Evolutionary conservation across 2,329 filamentous ascomycete species (phyloP), one percentile per base, ranked within the genome.

Genomic region (Penicillium italicum): DNA sequence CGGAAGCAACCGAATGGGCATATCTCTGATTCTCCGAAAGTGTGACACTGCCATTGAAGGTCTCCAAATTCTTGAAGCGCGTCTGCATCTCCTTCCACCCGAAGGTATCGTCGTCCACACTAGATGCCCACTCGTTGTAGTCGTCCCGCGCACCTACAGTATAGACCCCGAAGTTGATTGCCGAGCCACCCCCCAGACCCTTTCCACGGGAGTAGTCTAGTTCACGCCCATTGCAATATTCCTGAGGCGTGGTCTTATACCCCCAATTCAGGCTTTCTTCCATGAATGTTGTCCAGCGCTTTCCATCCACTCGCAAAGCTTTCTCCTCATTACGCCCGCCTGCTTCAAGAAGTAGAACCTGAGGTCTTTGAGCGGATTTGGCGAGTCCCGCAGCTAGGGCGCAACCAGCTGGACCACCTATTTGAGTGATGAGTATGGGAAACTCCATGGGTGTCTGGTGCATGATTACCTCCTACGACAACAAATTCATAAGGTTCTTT

Each of bases 381-480:
- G 82, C 78, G 4, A 88, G 78, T 0, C 75, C 72, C 1, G 79
- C 71, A 0, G 85, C 85, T 14, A 87, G 65, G 1, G 80, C 73
- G 46, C 80, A 80, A 8, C 85, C 85, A 8, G 85, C 78, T 2
- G 85, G 81, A n/a, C 85, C 85, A 57, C 77, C 83, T 84, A 55
- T 40, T 38, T 12, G 31, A n/a, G 12, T 24, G 18, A 26, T 33
- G 5, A 43, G 18, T 5, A 14, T 30, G 24, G 16, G 40, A 20
- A 14, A 26, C 16, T 11, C 20, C 31, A 36, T 28, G 30, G 7
- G 36, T 37, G 14, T n/a, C 2, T 7, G 9, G 20, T 24, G 14
- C 4, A 40, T 20, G 33, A 55, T 62, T 28, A 62, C 62, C 52
- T 38, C 63, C 63, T 12, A 65, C 62, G 5, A 65, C 38, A 26